phyloP scores from a whole-genome alignment of 495 filamentous ascomycete species.

The Cudoniella acicularis region DNA sequence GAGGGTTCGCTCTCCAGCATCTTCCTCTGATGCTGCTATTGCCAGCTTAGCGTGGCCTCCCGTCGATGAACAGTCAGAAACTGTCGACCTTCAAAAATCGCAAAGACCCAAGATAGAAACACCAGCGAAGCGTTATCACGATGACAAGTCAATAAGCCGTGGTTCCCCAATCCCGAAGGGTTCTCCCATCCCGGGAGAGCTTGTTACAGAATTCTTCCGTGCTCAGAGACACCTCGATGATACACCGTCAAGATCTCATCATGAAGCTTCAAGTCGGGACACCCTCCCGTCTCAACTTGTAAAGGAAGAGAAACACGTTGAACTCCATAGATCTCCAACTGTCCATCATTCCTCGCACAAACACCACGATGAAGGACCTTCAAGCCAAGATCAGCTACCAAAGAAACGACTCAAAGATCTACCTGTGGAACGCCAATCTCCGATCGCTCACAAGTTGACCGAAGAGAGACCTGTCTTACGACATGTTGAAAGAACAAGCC shows the following conservation, averaged over 20 bases:
- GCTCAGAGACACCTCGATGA: background rate
- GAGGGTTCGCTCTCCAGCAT: conserved; percentile 3
- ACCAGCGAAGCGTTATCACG: conserved; percentile 1
- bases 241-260: conserved; percentile 1
- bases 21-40: conserved; percentile 49
- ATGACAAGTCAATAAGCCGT: conserved; percentile 3
- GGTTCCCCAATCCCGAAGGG: background rate
- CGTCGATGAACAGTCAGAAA: conserved; percentile 41
- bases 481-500: background rate
- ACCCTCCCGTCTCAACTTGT: conserved; percentile 14
- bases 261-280: background rate
- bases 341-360: conserved; percentile 1
- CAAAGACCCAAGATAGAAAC: conserved; percentile 11
- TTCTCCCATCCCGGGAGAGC: background rate
- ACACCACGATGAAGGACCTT: background rate
- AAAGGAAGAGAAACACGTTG: conserved; percentile 5
- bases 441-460: conserved; percentile 2
- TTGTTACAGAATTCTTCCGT: background rate
- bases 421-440: background rate
- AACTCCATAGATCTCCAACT: conserved; percentile 14
- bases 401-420: background rate
- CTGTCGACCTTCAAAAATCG: conserved; percentile 23
- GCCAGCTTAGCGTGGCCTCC: conserved; percentile 48
- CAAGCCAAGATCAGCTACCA: background rate
- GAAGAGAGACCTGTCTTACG: background rate